phyloP scores from a whole-genome alignment of 441 rosid genomes.

The Erodium moschatum region DNA sequence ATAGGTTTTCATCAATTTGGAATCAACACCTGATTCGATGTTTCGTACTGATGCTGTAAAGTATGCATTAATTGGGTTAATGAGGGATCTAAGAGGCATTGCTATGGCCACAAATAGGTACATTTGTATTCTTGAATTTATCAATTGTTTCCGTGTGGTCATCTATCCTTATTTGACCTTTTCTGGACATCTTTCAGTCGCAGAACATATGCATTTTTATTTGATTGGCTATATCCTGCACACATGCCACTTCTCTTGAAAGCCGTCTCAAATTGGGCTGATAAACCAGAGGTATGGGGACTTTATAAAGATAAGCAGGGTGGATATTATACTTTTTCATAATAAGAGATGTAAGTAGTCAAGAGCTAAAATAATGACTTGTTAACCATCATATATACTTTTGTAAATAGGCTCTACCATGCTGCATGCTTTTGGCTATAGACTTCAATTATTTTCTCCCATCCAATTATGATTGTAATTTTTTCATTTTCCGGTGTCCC shows the following conservation, averaged over 20 bases:
- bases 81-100: conserved; percentile 97
- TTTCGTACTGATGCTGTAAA: conserved; percentile 90
- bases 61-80: conserved; percentile 83
- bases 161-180: not conserved
- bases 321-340: conserved; percentile 2
- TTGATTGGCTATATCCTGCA: conserved; percentile 97
- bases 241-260: conserved; percentile 94
- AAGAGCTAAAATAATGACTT: conserved; percentile 3
- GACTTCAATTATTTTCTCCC: not conserved
- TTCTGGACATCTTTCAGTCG: conserved; percentile 46
- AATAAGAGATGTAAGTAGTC: not conserved
- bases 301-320: not conserved
- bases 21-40: conserved; percentile 77
- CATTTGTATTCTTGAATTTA: conserved; percentile 12
- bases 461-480: not conserved
- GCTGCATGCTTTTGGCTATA: not conserved
- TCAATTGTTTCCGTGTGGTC: not conserved
- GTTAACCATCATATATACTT: not conserved
- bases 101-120: conserved; percentile 96
- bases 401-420: not conserved
- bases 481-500: not conserved
- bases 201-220: conserved; percentile 81
- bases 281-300: conserved; percentile 83
- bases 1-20: conserved; percentile 75
- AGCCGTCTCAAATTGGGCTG: conserved; percentile 87